Conservation (phyloP, 176 grass and related monocot genomes). For the Raddia guianensis region DNA sequence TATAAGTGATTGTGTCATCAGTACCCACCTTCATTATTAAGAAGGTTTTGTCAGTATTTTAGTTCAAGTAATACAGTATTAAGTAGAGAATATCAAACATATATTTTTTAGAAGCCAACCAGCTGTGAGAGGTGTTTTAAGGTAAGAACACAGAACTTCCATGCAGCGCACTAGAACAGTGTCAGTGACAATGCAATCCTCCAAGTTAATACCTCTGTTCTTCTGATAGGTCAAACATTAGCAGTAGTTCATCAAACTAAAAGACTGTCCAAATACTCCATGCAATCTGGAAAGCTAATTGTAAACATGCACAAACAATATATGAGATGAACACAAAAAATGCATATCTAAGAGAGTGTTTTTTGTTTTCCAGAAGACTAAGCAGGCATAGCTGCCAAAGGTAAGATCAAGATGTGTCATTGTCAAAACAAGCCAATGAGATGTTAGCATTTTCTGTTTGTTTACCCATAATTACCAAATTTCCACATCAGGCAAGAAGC, state of each 20-base stretch:
- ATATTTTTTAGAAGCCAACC: neutral
- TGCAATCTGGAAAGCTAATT: neutral
- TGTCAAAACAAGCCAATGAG: slow-evolving; percentile 3
- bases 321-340: slow-evolving; percentile 2
- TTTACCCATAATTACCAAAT: neutral
- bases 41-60: neutral
- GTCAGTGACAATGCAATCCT: neutral
- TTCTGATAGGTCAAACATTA: neutral
- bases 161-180: neutral
- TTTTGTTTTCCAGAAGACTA: neutral
- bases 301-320: neutral
- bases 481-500: neutral
- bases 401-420: neutral
- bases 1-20: neutral
- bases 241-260: neutral
- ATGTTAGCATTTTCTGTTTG: slow-evolving; percentile 10
- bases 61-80: neutral
- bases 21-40: neutral
- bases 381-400: neutral
- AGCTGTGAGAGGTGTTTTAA: neutral
- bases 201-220: neutral
- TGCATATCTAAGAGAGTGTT: neutral
- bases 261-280: neutral
- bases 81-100: neutral
- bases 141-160: neutral